phyloP scores from a whole-genome alignment of 805 yeast genomes.

The Metschnikowia peoriensis region DNA sequence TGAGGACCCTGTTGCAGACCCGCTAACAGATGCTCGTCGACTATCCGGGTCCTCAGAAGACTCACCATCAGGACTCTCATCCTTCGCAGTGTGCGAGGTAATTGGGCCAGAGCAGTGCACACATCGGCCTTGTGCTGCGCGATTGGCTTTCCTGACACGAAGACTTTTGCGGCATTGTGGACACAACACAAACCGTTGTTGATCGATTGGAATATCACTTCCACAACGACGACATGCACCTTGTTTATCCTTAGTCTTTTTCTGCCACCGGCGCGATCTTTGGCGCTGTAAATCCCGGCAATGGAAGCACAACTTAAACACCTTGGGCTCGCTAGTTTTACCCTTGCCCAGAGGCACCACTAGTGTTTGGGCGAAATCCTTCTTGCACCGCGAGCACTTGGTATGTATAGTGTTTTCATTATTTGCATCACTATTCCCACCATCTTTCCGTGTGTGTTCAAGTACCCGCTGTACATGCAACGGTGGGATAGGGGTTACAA shows the following conservation, averaged over 20 bases:
- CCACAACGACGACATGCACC: conserved; percentile 72
- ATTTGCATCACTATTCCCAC: conserved; percentile 5
- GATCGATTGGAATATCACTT: conserved; percentile 47
- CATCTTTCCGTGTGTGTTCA: conserved; percentile 25
- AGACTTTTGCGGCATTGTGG: conserved; percentile 56
- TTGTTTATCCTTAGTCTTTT: conserved; percentile 53
- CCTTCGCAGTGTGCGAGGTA: conserved; percentile 38
- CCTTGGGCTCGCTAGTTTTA: conserved; percentile 39
- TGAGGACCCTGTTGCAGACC: conserved; percentile 18
- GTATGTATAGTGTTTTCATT: conserved; percentile 13
- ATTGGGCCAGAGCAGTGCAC: conserved; percentile 66
- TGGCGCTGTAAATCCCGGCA: conserved; percentile 64
- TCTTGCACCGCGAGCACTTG: conserved; percentile 58
- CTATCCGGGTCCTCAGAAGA: conserved; percentile 14
- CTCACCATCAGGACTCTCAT: conserved; percentile 20
- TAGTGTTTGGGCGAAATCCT: conserved; percentile 49
- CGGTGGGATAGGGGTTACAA: conserved; percentile 40
- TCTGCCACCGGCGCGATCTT: conserved; percentile 64
- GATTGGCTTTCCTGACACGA: conserved; percentile 52
- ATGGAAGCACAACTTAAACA: conserved; percentile 58
- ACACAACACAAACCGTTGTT: conserved; percentile 55
- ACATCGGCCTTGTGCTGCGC: conserved; percentile 64
- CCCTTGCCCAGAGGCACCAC: conserved; percentile 31
- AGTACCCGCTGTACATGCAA: conserved; percentile 32
- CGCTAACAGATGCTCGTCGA: conserved; percentile 21